phyloP scores from a whole-genome alignment of 495 filamentous ascomycete genomes.

The Aspergillus mulundensis region DNA sequence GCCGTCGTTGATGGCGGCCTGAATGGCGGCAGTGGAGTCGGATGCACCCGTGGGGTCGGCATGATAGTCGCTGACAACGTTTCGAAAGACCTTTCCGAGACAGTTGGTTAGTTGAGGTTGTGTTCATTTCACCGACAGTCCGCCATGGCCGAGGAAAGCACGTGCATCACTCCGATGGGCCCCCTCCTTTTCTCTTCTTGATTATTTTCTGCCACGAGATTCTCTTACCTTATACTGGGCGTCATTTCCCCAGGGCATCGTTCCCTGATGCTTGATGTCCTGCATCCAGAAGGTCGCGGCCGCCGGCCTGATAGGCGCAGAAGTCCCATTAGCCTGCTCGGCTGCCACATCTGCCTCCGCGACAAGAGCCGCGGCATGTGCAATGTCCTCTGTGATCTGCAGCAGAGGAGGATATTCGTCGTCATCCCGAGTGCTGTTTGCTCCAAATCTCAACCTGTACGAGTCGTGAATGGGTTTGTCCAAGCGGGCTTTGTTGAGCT shows the following conservation, averaged over 20 bases:
- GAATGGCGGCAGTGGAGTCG: constrained; percentile 48
- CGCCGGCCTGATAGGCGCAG: not conserved
- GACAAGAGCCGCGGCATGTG: constrained; percentile 6
- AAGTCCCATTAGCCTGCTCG: not conserved
- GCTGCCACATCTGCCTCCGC: constrained; percentile 4
- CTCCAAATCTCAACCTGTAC: not conserved
- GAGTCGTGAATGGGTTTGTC: not conserved
- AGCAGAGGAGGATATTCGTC: not conserved
- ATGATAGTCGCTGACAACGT: constrained; percentile 5
- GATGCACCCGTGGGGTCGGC: constrained; percentile 5
- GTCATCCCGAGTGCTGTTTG: not conserved
- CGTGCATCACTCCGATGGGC: not conserved
- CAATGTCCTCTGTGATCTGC: not conserved
- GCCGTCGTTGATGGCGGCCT: constrained; percentile 47
- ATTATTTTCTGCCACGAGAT: not conserved
- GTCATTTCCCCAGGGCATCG: constrained; percentile 3
- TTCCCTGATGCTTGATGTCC: constrained; percentile 3
- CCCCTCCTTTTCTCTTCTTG: not conserved
- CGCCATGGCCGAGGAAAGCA: not conserved
- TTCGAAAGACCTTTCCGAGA: constrained; percentile 3
- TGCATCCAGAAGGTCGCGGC: constrained; percentile 5
- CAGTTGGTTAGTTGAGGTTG: not conserved
- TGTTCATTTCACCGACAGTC: too few relatives aligned
- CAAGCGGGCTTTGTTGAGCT: constrained; percentile 7
- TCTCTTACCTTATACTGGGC: constrained; percentile 1